Conservation (phyloP, 192 early-diverging fungal genomes). For the Coemansia sp. region DNA sequence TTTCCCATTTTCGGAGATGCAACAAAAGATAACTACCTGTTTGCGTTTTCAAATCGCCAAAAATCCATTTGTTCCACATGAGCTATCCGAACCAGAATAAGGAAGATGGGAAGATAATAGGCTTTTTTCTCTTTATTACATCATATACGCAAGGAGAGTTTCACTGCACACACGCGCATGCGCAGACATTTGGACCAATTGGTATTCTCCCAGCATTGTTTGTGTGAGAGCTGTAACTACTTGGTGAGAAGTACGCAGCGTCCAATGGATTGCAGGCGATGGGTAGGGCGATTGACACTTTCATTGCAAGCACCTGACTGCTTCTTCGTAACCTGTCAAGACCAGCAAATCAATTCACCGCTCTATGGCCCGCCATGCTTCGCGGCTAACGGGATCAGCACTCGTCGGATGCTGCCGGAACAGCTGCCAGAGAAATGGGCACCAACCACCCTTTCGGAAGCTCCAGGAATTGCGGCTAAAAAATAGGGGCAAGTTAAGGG, state of each 20-base stretch:
- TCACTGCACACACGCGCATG: no score
- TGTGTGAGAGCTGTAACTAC: no score
- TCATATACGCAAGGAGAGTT: no score
- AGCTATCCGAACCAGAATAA: not conserved
- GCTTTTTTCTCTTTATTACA: not conserved
- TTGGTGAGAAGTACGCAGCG: no score
- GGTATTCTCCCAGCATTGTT: no score
- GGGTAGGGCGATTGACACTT: not conserved
- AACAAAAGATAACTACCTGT: not conserved
- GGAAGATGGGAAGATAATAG: not conserved
- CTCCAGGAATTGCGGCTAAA: not conserved
- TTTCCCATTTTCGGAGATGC: not conserved
- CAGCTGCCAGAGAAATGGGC: not conserved
- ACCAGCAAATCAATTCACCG: constrained; percentile 6
- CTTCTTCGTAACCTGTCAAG: not conserved
- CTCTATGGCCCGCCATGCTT: not conserved
- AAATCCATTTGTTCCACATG: not conserved
- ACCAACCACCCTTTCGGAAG: not conserved
- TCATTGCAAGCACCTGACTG: not conserved
- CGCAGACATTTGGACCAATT: no score
- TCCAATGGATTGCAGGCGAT: constrained; percentile 12
- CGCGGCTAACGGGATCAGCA: no score
- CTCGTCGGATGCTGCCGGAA: not conserved
- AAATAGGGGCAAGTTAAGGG: no score
- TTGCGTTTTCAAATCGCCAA: not conserved